A percentile compares a stretch with the other conserved stretches of the same genome.
Conservation (phyloP, 2,329 filamentous ascomycete genomes). For the Colletotrichum agaves region DNA sequence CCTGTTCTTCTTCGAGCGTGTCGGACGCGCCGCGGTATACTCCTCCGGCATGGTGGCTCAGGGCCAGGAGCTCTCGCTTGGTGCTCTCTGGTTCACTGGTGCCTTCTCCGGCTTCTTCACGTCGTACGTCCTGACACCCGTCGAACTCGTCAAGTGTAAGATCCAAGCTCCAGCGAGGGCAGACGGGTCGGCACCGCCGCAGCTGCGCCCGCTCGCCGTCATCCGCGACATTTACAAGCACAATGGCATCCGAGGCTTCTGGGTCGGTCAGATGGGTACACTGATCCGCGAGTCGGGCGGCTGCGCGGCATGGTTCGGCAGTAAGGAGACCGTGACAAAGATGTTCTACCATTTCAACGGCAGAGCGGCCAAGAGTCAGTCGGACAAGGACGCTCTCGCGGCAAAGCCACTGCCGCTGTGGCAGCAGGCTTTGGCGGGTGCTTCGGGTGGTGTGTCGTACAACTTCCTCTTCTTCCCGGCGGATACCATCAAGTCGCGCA, state of each 20-base stretch:
- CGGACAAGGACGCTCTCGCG: slow-evolving; percentile 53
- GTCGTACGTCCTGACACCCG: slow-evolving; percentile 89
- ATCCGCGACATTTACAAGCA: slow-evolving; percentile 84
- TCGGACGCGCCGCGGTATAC: slow-evolving; percentile 75
- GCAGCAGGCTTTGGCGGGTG: slow-evolving; percentile 89
- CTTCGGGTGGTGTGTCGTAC: slow-evolving; percentile 89
- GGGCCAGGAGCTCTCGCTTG: slow-evolving; percentile 75
- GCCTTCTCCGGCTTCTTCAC: slow-evolving; percentile 90
- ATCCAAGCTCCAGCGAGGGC: slow-evolving; percentile 79
- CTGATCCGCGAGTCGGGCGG: slow-evolving; percentile 94
- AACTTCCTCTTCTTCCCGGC: slow-evolving; percentile 98
- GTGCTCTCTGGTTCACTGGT: slow-evolving; percentile 80
- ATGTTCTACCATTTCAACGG: slow-evolving; percentile 72
- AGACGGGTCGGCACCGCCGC: slow-evolving; percentile 55
- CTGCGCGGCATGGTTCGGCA: slow-evolving; percentile 93
- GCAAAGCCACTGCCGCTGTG: slow-evolving; percentile 76
- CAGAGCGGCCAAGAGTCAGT: slow-evolving; percentile 50
- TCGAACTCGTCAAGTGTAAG: slow-evolving; percentile 98
- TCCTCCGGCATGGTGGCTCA: slow-evolving; percentile 58
- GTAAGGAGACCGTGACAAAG: slow-evolving; percentile 82
- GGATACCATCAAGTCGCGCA: slow-evolving; percentile 95
- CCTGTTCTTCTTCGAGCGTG: slow-evolving; percentile 89
- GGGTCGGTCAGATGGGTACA: slow-evolving; percentile 94
- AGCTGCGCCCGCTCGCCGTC: slow-evolving; percentile 74
- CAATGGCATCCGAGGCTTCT: slow-evolving; percentile 87